Percentiles rank a stretch among this genome's conserved stretches.
Evolutionary conservation across 495 filamentous ascomycete genomes (phyloP).

Genomic region (Xylaria palmicola): DNA sequence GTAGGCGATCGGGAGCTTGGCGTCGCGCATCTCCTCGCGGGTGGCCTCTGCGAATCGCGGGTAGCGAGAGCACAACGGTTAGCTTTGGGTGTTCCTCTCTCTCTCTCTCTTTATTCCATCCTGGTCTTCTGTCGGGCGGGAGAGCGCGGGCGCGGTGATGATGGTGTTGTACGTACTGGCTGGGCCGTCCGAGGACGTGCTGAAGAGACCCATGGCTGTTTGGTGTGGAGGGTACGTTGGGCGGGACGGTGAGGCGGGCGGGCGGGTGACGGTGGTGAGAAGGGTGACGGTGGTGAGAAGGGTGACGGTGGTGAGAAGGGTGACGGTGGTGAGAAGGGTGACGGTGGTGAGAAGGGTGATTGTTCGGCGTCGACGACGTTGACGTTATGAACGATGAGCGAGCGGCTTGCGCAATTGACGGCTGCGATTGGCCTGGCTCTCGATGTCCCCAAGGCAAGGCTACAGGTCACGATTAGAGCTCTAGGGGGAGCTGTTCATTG

Average conservation of each 20-base stretch:
- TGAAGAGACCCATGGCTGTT: conserved; percentile 15
- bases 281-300: background rate
- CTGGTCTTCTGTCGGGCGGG: background rate
- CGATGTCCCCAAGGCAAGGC: too few species aligned
- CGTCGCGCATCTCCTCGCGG: conserved; percentile 87
- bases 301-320: background rate
- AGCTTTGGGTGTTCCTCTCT: background rate
- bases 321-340: background rate
- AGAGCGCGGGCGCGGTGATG: background rate
- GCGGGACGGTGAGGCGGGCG: background rate
- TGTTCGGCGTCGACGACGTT: background rate
- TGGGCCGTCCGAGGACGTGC: conserved; percentile 3
- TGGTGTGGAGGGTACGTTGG: background rate
- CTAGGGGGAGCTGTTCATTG: too few species aligned
- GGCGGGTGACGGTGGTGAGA: background rate
- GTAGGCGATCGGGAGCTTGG: conserved; percentile 83
- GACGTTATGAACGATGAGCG: too few species aligned
- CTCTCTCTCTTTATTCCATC: background rate
- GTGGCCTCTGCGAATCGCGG: conserved; percentile 72
- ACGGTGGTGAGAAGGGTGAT: background rate
- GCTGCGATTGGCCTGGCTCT: too few species aligned
- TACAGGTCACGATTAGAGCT: too few species aligned
- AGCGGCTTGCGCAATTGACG: too few species aligned
- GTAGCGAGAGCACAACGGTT: too few species aligned
- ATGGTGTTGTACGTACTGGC: background rate